Base-by-base conservation (phyloP, 306 rosid species). In the Cajanus cajan region DNA sequence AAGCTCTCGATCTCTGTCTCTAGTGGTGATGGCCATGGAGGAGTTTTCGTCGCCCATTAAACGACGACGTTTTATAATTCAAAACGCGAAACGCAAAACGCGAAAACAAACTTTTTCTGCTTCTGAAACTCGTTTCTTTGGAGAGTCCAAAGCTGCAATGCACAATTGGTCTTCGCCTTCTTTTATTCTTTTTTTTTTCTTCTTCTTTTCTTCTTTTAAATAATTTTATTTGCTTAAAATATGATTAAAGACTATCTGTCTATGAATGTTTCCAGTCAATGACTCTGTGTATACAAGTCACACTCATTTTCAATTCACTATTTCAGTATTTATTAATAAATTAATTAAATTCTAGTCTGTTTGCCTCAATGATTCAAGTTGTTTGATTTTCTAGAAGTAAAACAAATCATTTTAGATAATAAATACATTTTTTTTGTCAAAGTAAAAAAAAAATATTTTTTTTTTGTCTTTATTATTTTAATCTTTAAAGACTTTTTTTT, bases 1-100 rank as follows among this genome's bases (percentile, higher is more conserved):
- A 79, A 91, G 98, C 86, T 93, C 96, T 15, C 91, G 94, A 87
- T 93, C 98, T 82, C 89, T 79, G 58, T 91, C 98, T 87, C 96
- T 91, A 78, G 70, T 80, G 28, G 84, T 85, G 86, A 85, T 84
- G 51, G 68, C 78, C 48, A 89, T 88, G 67, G 84, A 77, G 45
- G 91, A 73, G 68, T 90, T 88, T 8, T 85, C 94, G 52, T 93
- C 97, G 77, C 90, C 96, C 97, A 90, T 89, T 14, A 83, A 15
- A 21, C 85, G 88, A 77, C 84, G 79, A 19, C 88, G 86, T 79
- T 77, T 81, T n/a, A 4, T 11, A 51, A 47, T 55, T 71, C 67
- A n/a, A 70, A 50, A 43, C 18, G 9, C 71, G 14, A 19, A 61
- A 13, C 8, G n/a, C 67, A n/a, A 70, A 50, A 43, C 18, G 9